Conservation (phyloP, 2,329 filamentous ascomycete genomes). For the Botryosphaeria dothidea region DNA sequence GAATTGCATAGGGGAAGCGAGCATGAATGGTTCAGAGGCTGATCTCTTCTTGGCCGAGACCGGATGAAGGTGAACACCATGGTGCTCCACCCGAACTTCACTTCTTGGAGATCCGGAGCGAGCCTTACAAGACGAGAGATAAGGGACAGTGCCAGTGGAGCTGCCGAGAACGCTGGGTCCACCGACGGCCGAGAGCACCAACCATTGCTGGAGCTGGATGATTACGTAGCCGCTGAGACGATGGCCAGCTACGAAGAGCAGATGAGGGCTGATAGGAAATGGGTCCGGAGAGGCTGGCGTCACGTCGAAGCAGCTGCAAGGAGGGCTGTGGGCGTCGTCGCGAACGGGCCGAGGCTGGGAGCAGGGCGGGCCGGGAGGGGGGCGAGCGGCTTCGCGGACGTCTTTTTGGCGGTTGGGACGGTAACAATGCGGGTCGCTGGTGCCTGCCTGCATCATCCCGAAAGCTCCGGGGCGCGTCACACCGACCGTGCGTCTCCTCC, state of each 20-base stretch:
- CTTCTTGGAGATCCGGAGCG: neutral
- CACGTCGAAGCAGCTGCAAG: neutral
- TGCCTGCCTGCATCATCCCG: too few species aligned
- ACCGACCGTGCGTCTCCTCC: too few species aligned
- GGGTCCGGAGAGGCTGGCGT: neutral
- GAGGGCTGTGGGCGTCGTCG: neutral
- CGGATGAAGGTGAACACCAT: neutral
- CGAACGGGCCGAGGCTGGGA: neutral
- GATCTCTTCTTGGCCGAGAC: neutral
- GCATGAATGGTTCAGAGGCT: neutral
- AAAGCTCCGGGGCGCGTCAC: too few species aligned
- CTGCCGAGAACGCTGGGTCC: too few species aligned
- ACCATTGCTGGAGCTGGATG: neutral
- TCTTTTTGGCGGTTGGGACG: neutral
- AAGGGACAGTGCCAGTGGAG: neutral
- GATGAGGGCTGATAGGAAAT: too few species aligned
- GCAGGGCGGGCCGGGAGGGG: neutral
- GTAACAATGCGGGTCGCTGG: neutral
- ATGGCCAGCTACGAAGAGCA: too few species aligned
- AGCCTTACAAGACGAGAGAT: neutral
- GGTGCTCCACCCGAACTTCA: neutral
- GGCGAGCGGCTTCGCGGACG: neutral
- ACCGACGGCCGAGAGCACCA: too few species aligned
- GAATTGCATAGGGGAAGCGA: neutral
- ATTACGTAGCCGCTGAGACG: too few species aligned